phyloP scores from a whole-genome alignment of 2,329 filamentous ascomycete species.

The Aureobasidium sp. region DNA sequence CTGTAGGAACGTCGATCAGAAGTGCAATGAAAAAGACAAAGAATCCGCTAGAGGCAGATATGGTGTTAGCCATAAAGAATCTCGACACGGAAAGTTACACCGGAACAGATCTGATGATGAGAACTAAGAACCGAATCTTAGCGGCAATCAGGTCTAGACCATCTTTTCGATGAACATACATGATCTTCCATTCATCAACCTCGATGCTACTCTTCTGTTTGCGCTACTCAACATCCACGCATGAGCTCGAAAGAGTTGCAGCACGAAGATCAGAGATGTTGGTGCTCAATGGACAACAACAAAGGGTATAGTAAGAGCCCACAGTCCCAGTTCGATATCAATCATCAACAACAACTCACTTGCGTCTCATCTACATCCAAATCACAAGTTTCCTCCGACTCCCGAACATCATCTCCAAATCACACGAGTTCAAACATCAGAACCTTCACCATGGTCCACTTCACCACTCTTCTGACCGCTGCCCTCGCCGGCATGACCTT shows the following conservation, averaged over 20 bases:
- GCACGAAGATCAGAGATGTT: neutral
- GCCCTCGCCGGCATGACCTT: neutral
- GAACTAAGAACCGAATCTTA: too few relatives aligned
- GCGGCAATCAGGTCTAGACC: too few relatives aligned
- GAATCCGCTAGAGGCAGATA: too few relatives aligned
- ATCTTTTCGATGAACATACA: neutral
- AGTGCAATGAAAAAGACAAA: too few relatives aligned
- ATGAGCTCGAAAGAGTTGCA: neutral
- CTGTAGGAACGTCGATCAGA: too few relatives aligned
- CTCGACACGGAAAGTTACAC: too few relatives aligned
- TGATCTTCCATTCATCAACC: neutral
- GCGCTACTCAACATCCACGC: neutral
- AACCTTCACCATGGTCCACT: constrained; percentile 1
- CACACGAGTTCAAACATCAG: neutral
- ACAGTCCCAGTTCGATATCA: neutral
- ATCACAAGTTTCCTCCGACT: neutral
- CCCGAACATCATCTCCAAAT: neutral
- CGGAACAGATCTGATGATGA: too few relatives aligned
- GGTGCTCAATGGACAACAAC: neutral
- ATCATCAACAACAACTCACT: neutral
- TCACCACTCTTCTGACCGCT: constrained; percentile 2
- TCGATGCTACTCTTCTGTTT: neutral
- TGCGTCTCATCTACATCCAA: neutral
- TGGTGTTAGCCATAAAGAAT: too few relatives aligned
- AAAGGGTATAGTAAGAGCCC: neutral